A percentile compares a stretch with the other conserved stretches of the same genome.
These are phyloP conservation scores for Ustilago xerochloae DNA, from an alignment of 1,284 basidiomycete genomes.

Conservation along the genomic window DNA sequence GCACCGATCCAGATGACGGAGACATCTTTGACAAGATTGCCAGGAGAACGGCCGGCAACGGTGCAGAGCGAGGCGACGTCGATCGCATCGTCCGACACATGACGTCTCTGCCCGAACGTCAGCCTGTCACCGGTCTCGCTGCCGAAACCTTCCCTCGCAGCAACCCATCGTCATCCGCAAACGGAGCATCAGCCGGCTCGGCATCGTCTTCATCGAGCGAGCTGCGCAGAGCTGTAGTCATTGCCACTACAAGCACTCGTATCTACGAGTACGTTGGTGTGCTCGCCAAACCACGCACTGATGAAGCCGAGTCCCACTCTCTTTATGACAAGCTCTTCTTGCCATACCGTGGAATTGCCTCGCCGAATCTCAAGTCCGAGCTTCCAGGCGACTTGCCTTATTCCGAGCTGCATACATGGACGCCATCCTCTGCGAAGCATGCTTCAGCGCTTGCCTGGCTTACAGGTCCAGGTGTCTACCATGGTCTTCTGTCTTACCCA, in stretches of 20 bases:
- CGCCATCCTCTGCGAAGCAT: constrained; percentile 19
- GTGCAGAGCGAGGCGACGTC: constrained; percentile 46
- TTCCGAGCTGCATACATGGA: constrained; percentile 70
- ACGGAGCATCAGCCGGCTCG: not conserved
- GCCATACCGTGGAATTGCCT: constrained; percentile 55
- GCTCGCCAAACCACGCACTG: constrained; percentile 71
- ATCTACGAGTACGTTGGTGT: constrained; percentile 89
- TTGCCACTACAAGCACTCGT: constrained; percentile 85
- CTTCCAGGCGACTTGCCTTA: constrained; percentile 62
- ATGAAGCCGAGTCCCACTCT: constrained; percentile 74
- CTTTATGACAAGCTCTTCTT: constrained; percentile 62
- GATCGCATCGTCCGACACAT: constrained; percentile 57
- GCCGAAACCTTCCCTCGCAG: constrained; percentile 41
- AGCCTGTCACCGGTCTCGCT: constrained; percentile 59
- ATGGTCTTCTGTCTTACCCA: constrained; percentile 45
- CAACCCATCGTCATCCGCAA: not conserved
- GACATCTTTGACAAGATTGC: constrained; percentile 67
- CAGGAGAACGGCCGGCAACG: constrained; percentile 54
- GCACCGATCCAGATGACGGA: constrained; percentile 70
- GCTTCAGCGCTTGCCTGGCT: constrained; percentile 46
- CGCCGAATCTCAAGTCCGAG: constrained; percentile 63
- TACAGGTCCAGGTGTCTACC: constrained; percentile 61
- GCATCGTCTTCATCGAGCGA: constrained; percentile 9
- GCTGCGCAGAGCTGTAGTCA: constrained; percentile 70
- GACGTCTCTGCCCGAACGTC: constrained; percentile 56